Percentiles rank a stretch among this genome's conserved stretches.
Conservation (phyloP, 1,284 basidiomycete species). For the Cryptococcus neoformans region DNA sequence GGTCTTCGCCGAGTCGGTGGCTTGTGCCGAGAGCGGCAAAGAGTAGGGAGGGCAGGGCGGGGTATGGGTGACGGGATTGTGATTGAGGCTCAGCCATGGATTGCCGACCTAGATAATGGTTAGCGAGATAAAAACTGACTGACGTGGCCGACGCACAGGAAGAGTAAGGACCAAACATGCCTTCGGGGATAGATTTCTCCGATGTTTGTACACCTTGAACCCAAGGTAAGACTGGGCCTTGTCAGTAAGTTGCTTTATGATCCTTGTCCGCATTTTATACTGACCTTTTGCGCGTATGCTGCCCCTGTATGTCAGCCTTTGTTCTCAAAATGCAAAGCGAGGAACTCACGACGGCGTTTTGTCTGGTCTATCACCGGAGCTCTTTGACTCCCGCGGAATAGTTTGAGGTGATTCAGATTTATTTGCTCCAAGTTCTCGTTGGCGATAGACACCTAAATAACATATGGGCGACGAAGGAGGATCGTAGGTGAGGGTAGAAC, state of each 20-base stretch:
- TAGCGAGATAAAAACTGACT: neutral
- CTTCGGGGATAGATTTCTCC: constrained; percentile 22
- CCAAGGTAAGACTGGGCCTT: constrained; percentile 35
- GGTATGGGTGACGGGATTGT: constrained; percentile 29
- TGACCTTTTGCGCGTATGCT: constrained; percentile 33
- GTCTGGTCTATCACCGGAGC: constrained; percentile 14
- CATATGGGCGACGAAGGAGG: constrained; percentile 25
- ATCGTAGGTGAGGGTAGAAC: constrained; percentile 28
- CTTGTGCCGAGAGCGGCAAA: constrained; percentile 26
- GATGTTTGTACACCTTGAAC: constrained; percentile 23
- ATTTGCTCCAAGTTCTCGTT: constrained; percentile 1
- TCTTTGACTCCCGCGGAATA: constrained; percentile 15
- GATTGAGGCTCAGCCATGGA: constrained; percentile 16
- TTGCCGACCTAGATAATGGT: constrained; percentile 17
- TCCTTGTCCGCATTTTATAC: neutral
- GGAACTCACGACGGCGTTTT: constrained; percentile 27
- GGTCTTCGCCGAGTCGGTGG: neutral
- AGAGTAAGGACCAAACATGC: constrained; percentile 43
- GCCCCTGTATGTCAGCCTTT: neutral
- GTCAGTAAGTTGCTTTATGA: neutral
- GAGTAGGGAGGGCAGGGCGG: constrained; percentile 22
- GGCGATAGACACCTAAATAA: constrained; percentile 5
- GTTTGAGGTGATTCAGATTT: constrained; percentile 10
- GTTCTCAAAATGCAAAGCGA: neutral
- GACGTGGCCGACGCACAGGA: constrained; percentile 23